Conservation (phyloP, 176 grass and related monocot species). For the Oryza australiensis region DNA sequence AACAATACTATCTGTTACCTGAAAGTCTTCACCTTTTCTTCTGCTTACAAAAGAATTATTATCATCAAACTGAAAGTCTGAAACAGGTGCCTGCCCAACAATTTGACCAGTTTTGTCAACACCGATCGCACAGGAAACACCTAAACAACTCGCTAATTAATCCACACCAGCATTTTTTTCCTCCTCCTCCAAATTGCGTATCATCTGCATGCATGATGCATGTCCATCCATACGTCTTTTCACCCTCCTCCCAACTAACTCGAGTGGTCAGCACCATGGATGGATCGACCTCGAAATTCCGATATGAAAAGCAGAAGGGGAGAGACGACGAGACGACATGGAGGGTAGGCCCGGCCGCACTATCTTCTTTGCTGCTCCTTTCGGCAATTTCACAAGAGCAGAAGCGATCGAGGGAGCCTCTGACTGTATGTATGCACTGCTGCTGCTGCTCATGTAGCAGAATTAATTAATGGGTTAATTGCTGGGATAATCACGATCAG, state of each 20-base stretch:
- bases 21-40: not conserved
- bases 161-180: not conserved
- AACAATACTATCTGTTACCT: not conserved
- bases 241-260: constrained; percentile 17
- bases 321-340: not conserved
- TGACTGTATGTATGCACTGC: not conserved
- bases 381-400: constrained; percentile 28
- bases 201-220: constrained; percentile 3
- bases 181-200: not conserved
- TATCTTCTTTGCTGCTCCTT: not conserved
- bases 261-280: not conserved
- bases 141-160: not conserved
- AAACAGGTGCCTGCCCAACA: not conserved
- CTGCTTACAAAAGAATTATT: no score
- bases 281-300: constrained; percentile 31
- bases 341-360: constrained; percentile 44
- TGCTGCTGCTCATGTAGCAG: not conserved
- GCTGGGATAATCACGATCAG: not conserved
- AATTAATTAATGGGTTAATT: not conserved
- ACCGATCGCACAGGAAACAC: not conserved
- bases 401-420: not conserved
- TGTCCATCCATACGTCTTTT: constrained; percentile 7
- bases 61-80: no score
- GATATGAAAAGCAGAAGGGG: constrained; percentile 30
- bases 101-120: not conserved